Evolutionary conservation across 306 rosid genomes (phyloP).

Genomic region (Boehmeria nivea): DNA sequence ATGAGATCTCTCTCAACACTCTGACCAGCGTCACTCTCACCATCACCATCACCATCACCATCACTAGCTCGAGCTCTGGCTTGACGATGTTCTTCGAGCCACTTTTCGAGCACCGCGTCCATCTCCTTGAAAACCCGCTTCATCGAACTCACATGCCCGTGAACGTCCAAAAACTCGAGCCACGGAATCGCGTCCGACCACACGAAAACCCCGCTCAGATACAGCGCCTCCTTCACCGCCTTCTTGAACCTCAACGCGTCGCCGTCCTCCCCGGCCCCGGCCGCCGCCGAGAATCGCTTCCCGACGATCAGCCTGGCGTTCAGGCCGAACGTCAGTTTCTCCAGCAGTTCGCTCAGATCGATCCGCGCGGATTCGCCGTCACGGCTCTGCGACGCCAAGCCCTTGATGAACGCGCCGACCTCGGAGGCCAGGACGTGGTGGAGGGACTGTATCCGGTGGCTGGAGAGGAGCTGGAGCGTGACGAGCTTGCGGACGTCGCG

Average conservation of each 20-base stretch:
- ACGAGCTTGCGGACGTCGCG: constrained; percentile 46
- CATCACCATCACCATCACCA: too few species aligned
- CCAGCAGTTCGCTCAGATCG: constrained; percentile 35
- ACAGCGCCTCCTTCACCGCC: constrained; percentile 33
- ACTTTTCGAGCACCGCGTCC: constrained; percentile 30
- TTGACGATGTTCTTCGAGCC: constrained; percentile 41
- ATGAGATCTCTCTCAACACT: constrained; percentile 41
- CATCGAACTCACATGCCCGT: constrained; percentile 51
- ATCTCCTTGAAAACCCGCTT: constrained; percentile 34
- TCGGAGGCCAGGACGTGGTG: constrained; percentile 37
- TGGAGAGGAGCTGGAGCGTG: constrained; percentile 26
- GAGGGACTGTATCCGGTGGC: constrained; percentile 27
- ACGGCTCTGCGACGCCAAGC: neutral
- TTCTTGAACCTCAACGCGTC: constrained; percentile 33
- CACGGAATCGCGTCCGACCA: constrained; percentile 39
- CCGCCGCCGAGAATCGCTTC: constrained; percentile 42
- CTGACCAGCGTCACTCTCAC: too few species aligned
- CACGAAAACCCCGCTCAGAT: constrained; percentile 52
- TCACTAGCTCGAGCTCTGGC: neutral
- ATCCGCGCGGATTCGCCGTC: neutral
- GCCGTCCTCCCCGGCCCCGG: constrained; percentile 8
- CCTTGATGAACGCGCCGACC: constrained; percentile 29
- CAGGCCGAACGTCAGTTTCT: constrained; percentile 45
- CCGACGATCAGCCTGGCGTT: constrained; percentile 41
- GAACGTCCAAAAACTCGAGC: constrained; percentile 39